Evolutionary conservation across 805 yeast genomes (phyloP), one percentile per base, ranked within the genome.

Genomic region (Pichia occidentalis): DNA sequence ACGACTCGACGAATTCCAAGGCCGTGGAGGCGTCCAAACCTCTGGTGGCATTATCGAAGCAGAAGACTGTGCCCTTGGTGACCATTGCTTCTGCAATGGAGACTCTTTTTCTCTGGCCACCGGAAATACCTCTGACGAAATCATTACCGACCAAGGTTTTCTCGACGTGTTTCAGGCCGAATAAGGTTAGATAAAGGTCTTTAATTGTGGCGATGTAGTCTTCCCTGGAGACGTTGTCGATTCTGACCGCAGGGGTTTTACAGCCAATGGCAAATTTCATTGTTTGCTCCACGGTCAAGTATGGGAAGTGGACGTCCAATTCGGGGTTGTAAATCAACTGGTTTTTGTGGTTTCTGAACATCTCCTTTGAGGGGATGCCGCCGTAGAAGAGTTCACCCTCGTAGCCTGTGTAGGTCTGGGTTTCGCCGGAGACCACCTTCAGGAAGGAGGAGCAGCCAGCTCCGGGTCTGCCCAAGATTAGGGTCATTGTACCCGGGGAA

Each of bases 11-110:
- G n/a, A 45, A 77, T 57, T 77, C 84, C 44, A 77, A 64, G 11
- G 84, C 83, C n/a, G 83, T 76, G 14, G 83, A 75, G 7, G 82
- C 73, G 59, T 77, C 84, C 48, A 77, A 63, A 57, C 84, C 84
- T 56, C 82, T 67, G 13, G 84, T 77, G 16, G 82, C 77, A 49
- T 77, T 77, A 59, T 77, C 83, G 72, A 78, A 77, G 43, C 80
- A 73, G 48, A 67, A 75, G 20, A 75, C 61, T 5, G 73, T 64
- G 4, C 71, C 77, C 38, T 71, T 64, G 52, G 70, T 63, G 24
- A 72, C 66, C 46, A 71, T 65, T 5, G 72, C 80, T 55, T 77
- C 84, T 4, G 78, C 82, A 47, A 77, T 69, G 7, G 81, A 75
- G 16, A 77, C 82, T 60, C 84, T 72, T 61, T 77, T 77, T 49